Evolutionary conservation across 768 basidiomycete species (phyloP).

Genomic region (Termitomyces heimii): DNA sequence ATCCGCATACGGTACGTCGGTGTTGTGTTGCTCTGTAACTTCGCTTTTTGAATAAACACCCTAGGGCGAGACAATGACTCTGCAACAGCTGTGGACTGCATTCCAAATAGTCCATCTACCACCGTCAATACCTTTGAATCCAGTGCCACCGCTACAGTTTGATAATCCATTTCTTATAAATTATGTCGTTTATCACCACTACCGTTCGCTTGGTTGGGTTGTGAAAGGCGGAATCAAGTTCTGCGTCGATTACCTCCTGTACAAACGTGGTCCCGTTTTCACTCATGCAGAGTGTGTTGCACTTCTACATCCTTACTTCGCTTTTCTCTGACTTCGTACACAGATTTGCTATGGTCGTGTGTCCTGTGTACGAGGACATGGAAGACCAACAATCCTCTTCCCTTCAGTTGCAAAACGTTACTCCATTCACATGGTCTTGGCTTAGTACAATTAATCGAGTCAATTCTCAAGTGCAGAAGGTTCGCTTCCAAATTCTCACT

Average conservation of each 20-base stretch:
- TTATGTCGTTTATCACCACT: conserved; percentile 92
- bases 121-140: conserved; percentile 26
- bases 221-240: conserved; percentile 96
- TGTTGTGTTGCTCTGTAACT: background rate
- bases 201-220: conserved; percentile 94
- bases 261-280: conserved; percentile 93
- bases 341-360: conserved; percentile 88
- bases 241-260: conserved; percentile 91
- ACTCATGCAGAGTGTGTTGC: conserved; percentile 84
- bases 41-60: background rate
- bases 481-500: conserved; percentile 19
- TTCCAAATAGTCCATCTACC: conserved; percentile 55
- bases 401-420: conserved; percentile 56
- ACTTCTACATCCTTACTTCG: background rate
- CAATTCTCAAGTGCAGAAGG: conserved; percentile 96
- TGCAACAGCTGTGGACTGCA: conserved; percentile 55
- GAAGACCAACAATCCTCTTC: conserved; percentile 62
- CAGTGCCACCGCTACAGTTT: conserved; percentile 36
- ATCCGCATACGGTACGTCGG: conserved; percentile 55
- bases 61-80: conserved; percentile 49
- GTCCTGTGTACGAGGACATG: conserved; percentile 86
- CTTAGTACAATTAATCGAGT: conserved; percentile 95
- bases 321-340: background rate
- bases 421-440: conserved; percentile 90
- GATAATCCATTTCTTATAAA: conserved; percentile 93